phyloP scores from a whole-genome alignment of 768 basidiomycete genomes.

The Mycena sanguinolenta region DNA sequence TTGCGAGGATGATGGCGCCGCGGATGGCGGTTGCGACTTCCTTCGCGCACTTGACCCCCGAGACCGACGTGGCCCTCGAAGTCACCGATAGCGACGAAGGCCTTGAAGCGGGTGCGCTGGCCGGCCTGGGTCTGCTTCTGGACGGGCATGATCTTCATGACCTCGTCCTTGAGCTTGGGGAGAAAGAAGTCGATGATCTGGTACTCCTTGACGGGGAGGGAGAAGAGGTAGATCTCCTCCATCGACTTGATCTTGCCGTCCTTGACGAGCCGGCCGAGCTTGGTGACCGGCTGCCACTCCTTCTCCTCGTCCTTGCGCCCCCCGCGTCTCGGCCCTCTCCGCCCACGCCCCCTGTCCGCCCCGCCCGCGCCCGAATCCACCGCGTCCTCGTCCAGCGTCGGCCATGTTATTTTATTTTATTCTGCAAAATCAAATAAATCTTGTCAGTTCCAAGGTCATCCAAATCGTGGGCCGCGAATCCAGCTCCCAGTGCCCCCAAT shows the following conservation, averaged over 20 bases:
- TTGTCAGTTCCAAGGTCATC: constrained; percentile 66
- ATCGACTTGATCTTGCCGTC: constrained; percentile 99
- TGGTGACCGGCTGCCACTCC: constrained; percentile 99
- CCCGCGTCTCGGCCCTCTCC: constrained; percentile 92
- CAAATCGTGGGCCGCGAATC: constrained; percentile 56
- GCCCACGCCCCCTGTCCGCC: constrained; percentile 92
- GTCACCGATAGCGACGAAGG: constrained; percentile 99
- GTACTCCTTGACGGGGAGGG: constrained; percentile 98
- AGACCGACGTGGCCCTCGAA: constrained; percentile 98
- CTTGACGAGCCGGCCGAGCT: constrained; percentile 98
- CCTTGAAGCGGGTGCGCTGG: constrained; percentile 99
- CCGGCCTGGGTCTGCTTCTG: constrained; percentile 99
- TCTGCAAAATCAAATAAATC: too few species aligned
- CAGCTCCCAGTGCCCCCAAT: constrained; percentile 48
- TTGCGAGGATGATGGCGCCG: constrained; percentile 98
- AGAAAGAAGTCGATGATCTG: constrained; percentile 99
- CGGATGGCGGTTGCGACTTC: constrained; percentile 99
- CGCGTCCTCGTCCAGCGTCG: constrained; percentile 81
- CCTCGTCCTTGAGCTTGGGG: constrained; percentile 98
- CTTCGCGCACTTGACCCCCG: constrained; percentile 99
- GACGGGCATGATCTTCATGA: constrained; percentile 99
- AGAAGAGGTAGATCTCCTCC: constrained; percentile 99
- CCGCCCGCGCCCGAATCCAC: constrained; percentile 88
- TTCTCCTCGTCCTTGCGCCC: constrained; percentile 99
- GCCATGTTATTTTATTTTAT: constrained; percentile 82